Evolutionary conservation across 23 red algal genomes (phyloP), one percentile per base, ranked within the genome.

Genomic region (Gracilariopsis chorda): DNA sequence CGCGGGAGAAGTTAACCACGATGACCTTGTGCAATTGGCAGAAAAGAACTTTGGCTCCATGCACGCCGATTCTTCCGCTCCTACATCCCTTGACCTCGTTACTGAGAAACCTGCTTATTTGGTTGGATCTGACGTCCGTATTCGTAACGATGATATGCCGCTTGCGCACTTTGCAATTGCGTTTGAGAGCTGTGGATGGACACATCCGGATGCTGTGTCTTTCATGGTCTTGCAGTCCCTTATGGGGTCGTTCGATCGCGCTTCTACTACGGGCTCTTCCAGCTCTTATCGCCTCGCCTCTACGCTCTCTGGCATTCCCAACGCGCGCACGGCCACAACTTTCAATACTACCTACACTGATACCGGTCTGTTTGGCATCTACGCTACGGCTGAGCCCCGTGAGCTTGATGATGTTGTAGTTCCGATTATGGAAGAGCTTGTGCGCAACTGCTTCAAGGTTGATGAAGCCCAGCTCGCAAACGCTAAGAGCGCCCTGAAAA

Each of bases 301-400:
- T 37, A 88, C 76, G 35, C 59, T 99, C 35, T 77, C 53, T 51
- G 35, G 48, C 45, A 69, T 94, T 44, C 84, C 88, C 24, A 82
- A 74, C 39, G 84, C 80, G 47, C 78, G 90, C 52, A 82, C 90
- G 27, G 91, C 67, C 25, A 90, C 83, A 4, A 78, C 90, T 7
- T 99, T 96, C 82, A 99, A 99, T 79, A 99, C 97, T 28, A 92
- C 97, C 21, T 99, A 99, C 82, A 94, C 93, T 6, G 97, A 99
- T 76, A 99, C 97, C 23, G 97, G 97, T 63, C 82, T 99, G 34
- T 95, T 95, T 41, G 97, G 97, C 13, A 40, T 95, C 27, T 99
- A 99, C 58, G 89, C 69, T 9, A 88, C 93, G 14, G 93, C 84
- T 34, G 72, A 96, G 30, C 93, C 97, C 36, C 67, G 30, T 0